Conservation (phyloP, 495 filamentous ascomycete species). For the Cercophora newfieldiana region DNA sequence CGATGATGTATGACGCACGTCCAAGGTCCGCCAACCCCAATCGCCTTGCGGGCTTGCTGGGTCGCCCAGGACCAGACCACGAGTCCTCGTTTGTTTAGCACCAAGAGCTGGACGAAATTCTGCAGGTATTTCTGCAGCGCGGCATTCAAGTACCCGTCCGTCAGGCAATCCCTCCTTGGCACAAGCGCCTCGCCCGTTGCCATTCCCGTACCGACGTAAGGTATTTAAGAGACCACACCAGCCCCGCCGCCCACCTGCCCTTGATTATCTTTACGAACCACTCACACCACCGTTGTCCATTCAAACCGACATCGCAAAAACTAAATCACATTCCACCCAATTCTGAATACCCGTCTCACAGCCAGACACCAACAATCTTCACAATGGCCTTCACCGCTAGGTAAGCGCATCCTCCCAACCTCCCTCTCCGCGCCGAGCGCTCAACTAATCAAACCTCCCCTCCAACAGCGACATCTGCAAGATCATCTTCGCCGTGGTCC, state of each 20-base stretch:
- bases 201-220: background rate
- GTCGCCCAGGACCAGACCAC: background rate
- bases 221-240: conserved; percentile 12
- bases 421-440: background rate
- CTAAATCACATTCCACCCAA: background rate
- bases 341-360: background rate
- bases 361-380: conserved; percentile 17
- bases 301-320: conserved; percentile 6
- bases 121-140: background rate
- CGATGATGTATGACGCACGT: conserved; percentile 15
- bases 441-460: background rate
- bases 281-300: background rate
- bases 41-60: conserved; percentile 11
- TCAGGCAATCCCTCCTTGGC: conserved; percentile 17
- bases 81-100: background rate
- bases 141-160: conserved; percentile 12
- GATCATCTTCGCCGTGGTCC: conserved; percentile 84
- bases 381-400: conserved; percentile 67
- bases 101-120: background rate
- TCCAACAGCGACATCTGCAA: conserved; percentile 78
- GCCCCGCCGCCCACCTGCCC: conserved; percentile 9
- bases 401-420: conserved; percentile 43
- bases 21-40: conserved; percentile 5
- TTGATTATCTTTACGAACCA: background rate
- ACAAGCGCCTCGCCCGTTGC: background rate